Evolutionary conservation across 805 yeast genomes (phyloP).

Genomic region (Candida methanosorbosa): DNA sequence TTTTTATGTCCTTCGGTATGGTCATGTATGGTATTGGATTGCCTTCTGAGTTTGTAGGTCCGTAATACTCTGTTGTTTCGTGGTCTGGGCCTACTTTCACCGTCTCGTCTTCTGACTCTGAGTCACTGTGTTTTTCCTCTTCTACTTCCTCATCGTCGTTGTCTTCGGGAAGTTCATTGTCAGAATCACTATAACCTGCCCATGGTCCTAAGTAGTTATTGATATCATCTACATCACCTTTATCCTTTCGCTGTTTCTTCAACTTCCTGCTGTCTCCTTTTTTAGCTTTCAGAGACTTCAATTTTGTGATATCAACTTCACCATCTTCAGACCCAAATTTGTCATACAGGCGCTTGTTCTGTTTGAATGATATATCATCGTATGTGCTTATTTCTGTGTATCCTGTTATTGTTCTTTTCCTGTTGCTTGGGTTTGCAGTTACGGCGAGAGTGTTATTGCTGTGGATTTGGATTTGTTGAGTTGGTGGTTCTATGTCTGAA

Average conservation of each 20-base stretch:
- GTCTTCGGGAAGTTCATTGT: conserved; percentile 12
- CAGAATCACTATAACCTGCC: conserved; percentile 37
- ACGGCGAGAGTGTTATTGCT: no score
- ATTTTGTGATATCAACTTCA: no score
- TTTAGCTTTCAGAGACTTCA: conserved; percentile 18
- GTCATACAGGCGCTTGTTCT: conserved; percentile 29
- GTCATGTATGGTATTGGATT: conserved; percentile 58
- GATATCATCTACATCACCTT: conserved; percentile 39
- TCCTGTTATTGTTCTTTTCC: conserved; percentile 15
- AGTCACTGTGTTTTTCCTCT: not conserved
- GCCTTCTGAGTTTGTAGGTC: conserved; percentile 34
- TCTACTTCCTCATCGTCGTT: conserved; percentile 1
- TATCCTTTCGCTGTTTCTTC: conserved; percentile 27
- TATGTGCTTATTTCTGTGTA: conserved; percentile 21
- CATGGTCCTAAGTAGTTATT: conserved; percentile 58
- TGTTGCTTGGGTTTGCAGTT: no score
- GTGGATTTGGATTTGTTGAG: no score
- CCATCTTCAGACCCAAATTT: no score
- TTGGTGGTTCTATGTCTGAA: no score
- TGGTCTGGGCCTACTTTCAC: not conserved
- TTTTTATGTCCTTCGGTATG: conserved; percentile 44
- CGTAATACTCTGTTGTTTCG: conserved; percentile 25
- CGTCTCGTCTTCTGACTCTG: conserved; percentile 1
- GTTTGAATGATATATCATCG: conserved; percentile 33
- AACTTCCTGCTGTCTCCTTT: conserved; percentile 16